These are phyloP conservation scores for Chamaecyparis obtusa DNA, from an alignment of 75 land plant genomes.

Conservation along the genomic window DNA sequence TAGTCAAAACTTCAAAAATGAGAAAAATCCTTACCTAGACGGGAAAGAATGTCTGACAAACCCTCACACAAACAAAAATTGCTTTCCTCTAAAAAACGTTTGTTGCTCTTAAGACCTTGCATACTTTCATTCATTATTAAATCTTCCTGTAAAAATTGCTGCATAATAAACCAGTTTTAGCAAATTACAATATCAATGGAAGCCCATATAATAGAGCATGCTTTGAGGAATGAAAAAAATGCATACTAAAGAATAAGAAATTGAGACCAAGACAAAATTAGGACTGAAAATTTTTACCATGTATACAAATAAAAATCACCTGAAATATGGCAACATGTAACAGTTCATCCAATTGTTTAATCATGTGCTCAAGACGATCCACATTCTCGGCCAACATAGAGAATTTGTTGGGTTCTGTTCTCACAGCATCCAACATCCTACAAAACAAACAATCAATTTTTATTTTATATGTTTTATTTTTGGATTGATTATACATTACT, in stretches of 20 bases:
- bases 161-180: conserved; percentile 11
- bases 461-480: too few species aligned
- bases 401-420: conserved; percentile 40
- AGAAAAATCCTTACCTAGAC: conserved; percentile 30
- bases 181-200: neutral
- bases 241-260: neutral
- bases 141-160: conserved; percentile 42
- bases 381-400: conserved; percentile 24
- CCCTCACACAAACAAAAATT: conserved; percentile 24
- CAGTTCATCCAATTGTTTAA: conserved; percentile 32
- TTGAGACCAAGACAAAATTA: neutral
- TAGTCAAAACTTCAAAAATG: neutral
- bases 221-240: neutral
- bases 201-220: neutral
- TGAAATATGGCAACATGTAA: conserved; percentile 34
- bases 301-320: conserved; percentile 12
- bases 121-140: conserved; percentile 18
- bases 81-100: conserved; percentile 26
- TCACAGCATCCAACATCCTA: conserved; percentile 52
- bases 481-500: too few species aligned
- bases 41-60: conserved; percentile 25
- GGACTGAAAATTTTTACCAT: neutral
- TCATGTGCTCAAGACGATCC: conserved; percentile 29
- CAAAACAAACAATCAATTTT: neutral
- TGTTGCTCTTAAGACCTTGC: conserved; percentile 25